A percentile compares a stretch with the other conserved stretches of the same genome.
These are phyloP conservation scores for Dictyostelium firmibasis DNA, from an alignment of 78 protist species.

Conservation along the genomic window DNA sequence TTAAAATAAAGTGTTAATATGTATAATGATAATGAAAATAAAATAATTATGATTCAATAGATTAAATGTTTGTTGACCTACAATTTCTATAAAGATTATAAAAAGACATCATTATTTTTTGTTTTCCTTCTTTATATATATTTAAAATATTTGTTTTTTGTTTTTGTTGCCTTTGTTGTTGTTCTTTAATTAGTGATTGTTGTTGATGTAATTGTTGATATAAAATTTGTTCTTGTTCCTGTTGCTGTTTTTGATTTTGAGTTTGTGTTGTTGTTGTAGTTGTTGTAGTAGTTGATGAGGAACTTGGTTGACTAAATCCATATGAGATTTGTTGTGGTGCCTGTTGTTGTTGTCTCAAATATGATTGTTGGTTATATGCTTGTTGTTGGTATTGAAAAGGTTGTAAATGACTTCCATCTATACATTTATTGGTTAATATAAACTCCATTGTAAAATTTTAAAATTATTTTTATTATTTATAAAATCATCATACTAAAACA, in stretches of 20 bases:
- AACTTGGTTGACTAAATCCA: neutral
- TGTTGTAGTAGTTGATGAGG: neutral
- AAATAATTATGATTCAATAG: no score
- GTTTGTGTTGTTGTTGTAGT: neutral
- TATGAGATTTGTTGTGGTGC: neutral
- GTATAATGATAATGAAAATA: no score
- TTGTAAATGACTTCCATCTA: constrained; percentile 5
- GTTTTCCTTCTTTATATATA: constrained; percentile 34
- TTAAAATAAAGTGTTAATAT: neutral
- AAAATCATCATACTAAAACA: no score
- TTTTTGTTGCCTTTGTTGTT: neutral
- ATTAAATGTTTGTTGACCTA: neutral
- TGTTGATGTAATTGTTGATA: neutral
- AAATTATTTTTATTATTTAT: no score
- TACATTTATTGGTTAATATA: neutral
- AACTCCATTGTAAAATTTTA: neutral
- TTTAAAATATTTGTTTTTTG: constrained; percentile 18
- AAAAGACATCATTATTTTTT: constrained; percentile 70
- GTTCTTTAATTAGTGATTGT: neutral
- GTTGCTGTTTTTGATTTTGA: neutral
- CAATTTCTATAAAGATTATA: constrained; percentile 70
- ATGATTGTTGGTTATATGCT: neutral
- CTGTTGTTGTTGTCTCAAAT: neutral
- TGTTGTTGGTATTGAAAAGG: constrained; percentile 8
- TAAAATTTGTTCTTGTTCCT: neutral